phyloP scores from a whole-genome alignment of 2,329 filamentous ascomycete genomes.

The Pyrenophora seminiperda region DNA sequence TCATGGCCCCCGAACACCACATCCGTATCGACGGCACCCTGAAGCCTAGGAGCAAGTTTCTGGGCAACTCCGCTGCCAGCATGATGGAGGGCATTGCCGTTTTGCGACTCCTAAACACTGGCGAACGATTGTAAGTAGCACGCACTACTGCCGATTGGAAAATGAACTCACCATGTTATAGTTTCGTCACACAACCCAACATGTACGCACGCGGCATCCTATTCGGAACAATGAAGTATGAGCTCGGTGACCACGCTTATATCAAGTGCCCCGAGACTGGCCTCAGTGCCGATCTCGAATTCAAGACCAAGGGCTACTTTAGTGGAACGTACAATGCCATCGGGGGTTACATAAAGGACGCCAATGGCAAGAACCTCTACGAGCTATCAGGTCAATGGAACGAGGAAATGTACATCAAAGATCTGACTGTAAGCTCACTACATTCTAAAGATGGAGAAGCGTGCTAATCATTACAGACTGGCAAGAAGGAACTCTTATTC shows the following conservation, averaged over 20 bases:
- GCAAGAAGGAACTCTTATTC: conserved; percentile 88
- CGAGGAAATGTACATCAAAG: conserved; percentile 90
- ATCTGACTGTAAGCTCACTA: conserved; percentile 66
- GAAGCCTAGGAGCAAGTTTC: conserved; percentile 91
- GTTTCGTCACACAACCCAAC: conserved; percentile 93
- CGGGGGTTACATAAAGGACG: conserved; percentile 85
- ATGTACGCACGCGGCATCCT: conserved; percentile 98
- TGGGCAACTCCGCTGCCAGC: conserved; percentile 96
- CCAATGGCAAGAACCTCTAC: conserved; percentile 83
- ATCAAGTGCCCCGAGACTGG: conserved; percentile 88
- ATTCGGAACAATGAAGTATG: conserved; percentile 99
- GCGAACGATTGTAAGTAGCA: conserved; percentile 78
- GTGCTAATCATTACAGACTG: conserved; percentile 64
- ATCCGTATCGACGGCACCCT: conserved; percentile 95
- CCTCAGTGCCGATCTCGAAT: conserved; percentile 88
- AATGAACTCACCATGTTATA: conserved; percentile 49
- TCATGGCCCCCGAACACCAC: conserved; percentile 91
- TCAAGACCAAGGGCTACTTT: conserved; percentile 98
- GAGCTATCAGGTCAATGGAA: conserved; percentile 92
- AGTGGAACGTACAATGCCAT: conserved; percentile 96
- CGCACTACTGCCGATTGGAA: not conserved
- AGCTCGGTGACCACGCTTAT: conserved; percentile 93
- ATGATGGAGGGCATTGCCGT: conserved; percentile 97
- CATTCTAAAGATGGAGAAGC: not conserved
- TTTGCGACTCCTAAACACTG: conserved; percentile 79